phyloP scores from a whole-genome alignment of 306 rosid genomes.

The Acacia acuminata region DNA sequence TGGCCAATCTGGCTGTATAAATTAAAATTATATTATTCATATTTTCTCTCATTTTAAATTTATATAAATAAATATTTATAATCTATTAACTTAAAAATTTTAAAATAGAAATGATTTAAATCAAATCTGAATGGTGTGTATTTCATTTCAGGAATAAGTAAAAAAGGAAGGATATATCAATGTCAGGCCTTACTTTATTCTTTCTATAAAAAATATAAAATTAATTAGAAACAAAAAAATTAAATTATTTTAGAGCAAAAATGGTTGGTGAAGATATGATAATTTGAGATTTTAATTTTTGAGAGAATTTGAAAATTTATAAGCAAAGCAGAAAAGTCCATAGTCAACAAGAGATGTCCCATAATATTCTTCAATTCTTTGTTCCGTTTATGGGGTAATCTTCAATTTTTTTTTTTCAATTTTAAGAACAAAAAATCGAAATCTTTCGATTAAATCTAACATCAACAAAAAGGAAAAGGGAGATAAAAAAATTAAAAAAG shows the following conservation, averaged over 20 bases:
- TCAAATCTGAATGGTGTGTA: neutral
- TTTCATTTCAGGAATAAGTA: neutral
- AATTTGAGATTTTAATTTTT: slow-evolving; percentile 16
- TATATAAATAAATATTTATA: neutral
- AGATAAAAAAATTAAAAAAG: neutral
- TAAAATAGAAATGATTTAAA: neutral
- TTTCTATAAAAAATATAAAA: neutral
- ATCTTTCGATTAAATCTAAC: slow-evolving; percentile 37
- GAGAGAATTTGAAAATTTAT: slow-evolving; percentile 29
- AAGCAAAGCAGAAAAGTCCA: slow-evolving; percentile 40
- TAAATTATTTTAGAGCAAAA: slow-evolving; percentile 14
- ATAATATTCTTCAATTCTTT: slow-evolving; percentile 33
- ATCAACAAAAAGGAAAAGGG: slow-evolving; percentile 20
- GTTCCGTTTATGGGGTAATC: slow-evolving; percentile 21
- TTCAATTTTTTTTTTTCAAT: too few relatives aligned
- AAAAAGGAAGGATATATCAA: neutral
- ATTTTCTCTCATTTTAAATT: neutral
- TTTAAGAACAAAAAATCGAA: slow-evolving; percentile 30
- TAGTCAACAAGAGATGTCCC: slow-evolving; percentile 49
- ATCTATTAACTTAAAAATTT: neutral
- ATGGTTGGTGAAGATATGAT: slow-evolving; percentile 6
- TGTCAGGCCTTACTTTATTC: slow-evolving; percentile 24
- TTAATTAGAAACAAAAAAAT: neutral
- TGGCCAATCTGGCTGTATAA: neutral
- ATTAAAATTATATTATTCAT: neutral